phyloP scores from a whole-genome alignment of 108 stramenopile genomes.

The Pseudonitzschia pungens region DNA sequence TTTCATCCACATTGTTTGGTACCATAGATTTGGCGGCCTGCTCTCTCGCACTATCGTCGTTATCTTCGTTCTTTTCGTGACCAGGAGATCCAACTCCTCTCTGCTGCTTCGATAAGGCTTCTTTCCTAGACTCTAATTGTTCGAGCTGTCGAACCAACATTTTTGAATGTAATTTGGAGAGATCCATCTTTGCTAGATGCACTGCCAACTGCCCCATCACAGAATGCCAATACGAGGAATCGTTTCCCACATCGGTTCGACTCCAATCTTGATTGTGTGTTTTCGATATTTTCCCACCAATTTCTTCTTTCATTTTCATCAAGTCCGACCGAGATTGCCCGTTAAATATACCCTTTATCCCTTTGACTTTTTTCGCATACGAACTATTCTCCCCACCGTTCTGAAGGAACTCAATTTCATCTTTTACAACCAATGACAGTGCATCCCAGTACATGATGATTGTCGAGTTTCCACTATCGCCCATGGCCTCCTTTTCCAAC shows the following conservation, averaged over 20 bases:
- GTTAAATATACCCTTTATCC: slow-evolving; percentile 82
- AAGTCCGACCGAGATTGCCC: slow-evolving; percentile 73
- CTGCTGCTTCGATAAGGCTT: slow-evolving; percentile 53
- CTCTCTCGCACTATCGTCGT: slow-evolving; percentile 15
- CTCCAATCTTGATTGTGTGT: slow-evolving; percentile 31
- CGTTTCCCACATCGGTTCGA: slow-evolving; percentile 41
- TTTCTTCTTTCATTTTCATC: slow-evolving; percentile 82
- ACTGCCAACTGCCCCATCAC: slow-evolving; percentile 82
- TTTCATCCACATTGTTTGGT: slow-evolving; percentile 59
- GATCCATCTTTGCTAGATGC: slow-evolving; percentile 77
- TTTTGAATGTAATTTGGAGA: slow-evolving; percentile 86
- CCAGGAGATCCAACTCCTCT: background rate
- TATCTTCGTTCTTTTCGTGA: slow-evolving; percentile 34
- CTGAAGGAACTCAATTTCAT: slow-evolving; percentile 75
- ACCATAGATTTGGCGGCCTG: slow-evolving; percentile 34
- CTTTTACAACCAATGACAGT: slow-evolving; percentile 56
- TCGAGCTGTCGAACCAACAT: slow-evolving; percentile 94
- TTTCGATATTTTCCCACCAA: slow-evolving; percentile 59
- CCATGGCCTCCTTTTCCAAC: slow-evolving; percentile 71
- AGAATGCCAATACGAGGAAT: slow-evolving; percentile 85
- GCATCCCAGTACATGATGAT: slow-evolving; percentile 85
- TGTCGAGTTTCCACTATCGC: slow-evolving; percentile 22
- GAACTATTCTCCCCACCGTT: slow-evolving; percentile 64
- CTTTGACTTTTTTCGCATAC: slow-evolving; percentile 66
- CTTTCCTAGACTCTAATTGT: slow-evolving; percentile 73